These are phyloP conservation scores for Verticillium isaacii DNA, from an alignment of 2,329 filamentous ascomycete species.

Conservation along the genomic window DNA sequence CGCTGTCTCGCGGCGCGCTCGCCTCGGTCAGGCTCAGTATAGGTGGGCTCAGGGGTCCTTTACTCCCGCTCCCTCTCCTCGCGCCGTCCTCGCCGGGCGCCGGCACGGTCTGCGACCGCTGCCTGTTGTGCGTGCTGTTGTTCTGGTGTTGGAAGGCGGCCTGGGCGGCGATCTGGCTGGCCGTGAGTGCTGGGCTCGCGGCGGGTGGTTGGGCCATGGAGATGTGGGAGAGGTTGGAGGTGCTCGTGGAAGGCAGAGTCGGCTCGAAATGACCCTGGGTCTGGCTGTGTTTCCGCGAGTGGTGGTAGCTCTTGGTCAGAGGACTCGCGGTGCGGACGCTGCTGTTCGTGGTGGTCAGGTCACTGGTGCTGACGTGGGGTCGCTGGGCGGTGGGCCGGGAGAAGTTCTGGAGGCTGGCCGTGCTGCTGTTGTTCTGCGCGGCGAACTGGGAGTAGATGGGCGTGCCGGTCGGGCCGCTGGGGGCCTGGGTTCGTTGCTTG, in stretches of 20 bases:
- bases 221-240: conserved; percentile 49
- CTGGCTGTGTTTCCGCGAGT: conserved; percentile 61
- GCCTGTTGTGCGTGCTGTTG: conserved; percentile 39
- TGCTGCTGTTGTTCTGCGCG: conserved; percentile 42
- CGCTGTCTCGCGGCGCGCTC: conserved; percentile 54
- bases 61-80: conserved; percentile 24
- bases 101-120: conserved; percentile 71
- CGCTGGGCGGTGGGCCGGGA: conserved; percentile 44
- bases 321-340: conserved; percentile 21
- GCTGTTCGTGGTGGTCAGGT: conserved; percentile 17
- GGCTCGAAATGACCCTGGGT: conserved; percentile 75
- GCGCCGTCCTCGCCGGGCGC: conserved; percentile 36
- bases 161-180: conserved; percentile 78
- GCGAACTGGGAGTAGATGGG: conserved; percentile 31
- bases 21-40: conserved; percentile 61
- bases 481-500: conserved; percentile 33
- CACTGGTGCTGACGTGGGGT: conserved; percentile 17
- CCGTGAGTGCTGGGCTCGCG: conserved; percentile 39
- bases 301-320: conserved; percentile 33
- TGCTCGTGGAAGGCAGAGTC: conserved; percentile 58
- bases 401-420: conserved; percentile 50
- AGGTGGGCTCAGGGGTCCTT: conserved; percentile 55
- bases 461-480: conserved; percentile 9
- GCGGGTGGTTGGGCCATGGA: conserved; percentile 42
- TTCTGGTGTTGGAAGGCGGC: conserved; percentile 64